Percentiles rank a stretch among this genome's conserved stretches.
Evolutionary conservation across 352 stramenopile genomes (phyloP).

Genomic region (Phytophthora chlamydospora): DNA sequence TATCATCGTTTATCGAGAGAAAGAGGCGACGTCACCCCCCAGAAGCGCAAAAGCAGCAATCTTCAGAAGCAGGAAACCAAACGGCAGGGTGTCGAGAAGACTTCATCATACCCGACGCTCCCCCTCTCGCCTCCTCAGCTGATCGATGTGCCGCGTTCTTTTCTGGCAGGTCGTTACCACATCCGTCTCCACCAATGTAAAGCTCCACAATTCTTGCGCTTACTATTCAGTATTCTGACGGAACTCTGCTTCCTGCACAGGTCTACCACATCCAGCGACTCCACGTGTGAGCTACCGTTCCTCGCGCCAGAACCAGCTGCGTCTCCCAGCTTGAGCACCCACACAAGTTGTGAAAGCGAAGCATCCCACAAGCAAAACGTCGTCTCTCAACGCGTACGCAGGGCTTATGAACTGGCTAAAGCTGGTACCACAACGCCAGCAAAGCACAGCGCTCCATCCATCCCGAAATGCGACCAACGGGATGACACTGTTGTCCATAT

Average conservation of each 20-base stretch:
- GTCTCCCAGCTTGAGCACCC: constrained; percentile 22
- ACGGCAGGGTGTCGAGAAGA: constrained; percentile 14
- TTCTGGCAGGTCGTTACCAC: background rate
- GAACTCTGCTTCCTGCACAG: constrained; percentile 13
- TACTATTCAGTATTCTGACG: background rate
- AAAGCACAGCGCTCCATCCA: background rate
- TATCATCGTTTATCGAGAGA: constrained; percentile 34
- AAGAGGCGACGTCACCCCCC: background rate
- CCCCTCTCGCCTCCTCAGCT: background rate
- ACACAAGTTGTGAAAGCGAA: constrained; percentile 24
- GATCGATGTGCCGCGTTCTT: constrained; percentile 4
- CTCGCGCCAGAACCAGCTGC: constrained; percentile 4
- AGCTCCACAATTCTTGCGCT: constrained; percentile 3
- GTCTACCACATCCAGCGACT: constrained; percentile 44
- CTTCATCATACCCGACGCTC: background rate
- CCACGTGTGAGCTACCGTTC: constrained; percentile 24
- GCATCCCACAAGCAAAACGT: constrained; percentile 30
- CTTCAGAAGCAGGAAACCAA: constrained; percentile 8
- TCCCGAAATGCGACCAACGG: constrained; percentile 2
- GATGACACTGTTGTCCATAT: constrained; percentile 33
- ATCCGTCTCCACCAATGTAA: constrained; percentile 20
- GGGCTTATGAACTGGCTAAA: constrained; percentile 64
- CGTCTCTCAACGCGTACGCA: constrained; percentile 50
- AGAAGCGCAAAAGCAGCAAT: constrained; percentile 5
- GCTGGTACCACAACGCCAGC: constrained; percentile 19